A percentile compares a stretch with the other conserved stretches of the same genome.
Evolutionary conservation across 257 asterid species (phyloP).

Genomic region (Haberlea rhodopensis): DNA sequence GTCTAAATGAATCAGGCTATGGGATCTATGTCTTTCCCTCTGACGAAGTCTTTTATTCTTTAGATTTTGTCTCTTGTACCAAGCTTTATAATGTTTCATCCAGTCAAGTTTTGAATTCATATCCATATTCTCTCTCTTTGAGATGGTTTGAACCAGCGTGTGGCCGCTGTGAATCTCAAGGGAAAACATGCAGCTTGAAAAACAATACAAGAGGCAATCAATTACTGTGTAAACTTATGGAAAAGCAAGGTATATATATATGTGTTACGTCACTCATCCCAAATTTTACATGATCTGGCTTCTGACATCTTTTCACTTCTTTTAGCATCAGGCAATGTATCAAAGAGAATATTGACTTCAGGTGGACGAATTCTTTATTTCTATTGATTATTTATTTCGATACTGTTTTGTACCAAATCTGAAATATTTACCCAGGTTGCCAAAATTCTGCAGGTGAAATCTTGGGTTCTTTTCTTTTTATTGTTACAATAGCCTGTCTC

Average conservation of each 20-base stretch:
- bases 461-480: background rate
- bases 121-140: background rate
- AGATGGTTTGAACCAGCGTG: slow-evolving; percentile 36
- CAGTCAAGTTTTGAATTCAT: background rate
- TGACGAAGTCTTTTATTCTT: background rate
- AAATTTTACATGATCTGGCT: background rate
- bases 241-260: background rate
- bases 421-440: no score
- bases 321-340: no score
- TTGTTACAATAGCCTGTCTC: background rate
- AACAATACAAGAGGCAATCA: slow-evolving; percentile 3
- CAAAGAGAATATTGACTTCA: no score
- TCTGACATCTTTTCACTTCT: no score
- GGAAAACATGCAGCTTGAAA: slow-evolving; percentile 26
- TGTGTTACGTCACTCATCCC: background rate
- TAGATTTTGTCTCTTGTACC: slow-evolving; percentile 25
- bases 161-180: slow-evolving; percentile 32
- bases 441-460: background rate
- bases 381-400: no score
- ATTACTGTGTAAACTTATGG: background rate
- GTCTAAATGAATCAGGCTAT: no score
- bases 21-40: background rate
- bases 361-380: no score
- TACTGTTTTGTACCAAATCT: no score
- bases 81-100: slow-evolving; percentile 30